Conservation (phyloP, 2,329 filamentous ascomycete genomes). For the Malbranchea zuffiana region DNA sequence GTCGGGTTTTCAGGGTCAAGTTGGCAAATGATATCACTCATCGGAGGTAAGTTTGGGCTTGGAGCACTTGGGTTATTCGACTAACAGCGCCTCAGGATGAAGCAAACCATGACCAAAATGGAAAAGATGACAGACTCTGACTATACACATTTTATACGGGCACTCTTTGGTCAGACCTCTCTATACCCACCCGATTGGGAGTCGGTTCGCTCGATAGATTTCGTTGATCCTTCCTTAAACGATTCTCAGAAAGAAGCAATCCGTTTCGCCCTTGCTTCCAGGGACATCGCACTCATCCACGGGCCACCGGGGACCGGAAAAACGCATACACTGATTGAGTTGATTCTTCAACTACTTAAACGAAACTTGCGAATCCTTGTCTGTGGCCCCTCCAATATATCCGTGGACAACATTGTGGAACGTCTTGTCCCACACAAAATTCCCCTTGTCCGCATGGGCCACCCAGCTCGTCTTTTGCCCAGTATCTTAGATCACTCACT, state of each 20-base stretch:
- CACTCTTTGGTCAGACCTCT: constrained; percentile 49
- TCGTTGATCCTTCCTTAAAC: constrained; percentile 48
- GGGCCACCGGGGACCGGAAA: constrained; percentile 94
- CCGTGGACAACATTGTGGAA: constrained; percentile 96
- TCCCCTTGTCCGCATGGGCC: constrained; percentile 78
- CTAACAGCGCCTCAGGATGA: constrained; percentile 39
- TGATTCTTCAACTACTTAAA: constrained; percentile 81
- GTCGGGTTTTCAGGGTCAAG: constrained; percentile 42
- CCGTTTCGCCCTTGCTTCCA: constrained; percentile 70
- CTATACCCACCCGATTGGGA: constrained; percentile 42
- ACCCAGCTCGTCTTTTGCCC: constrained; percentile 80
- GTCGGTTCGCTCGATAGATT: constrained; percentile 38
- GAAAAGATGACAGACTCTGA: constrained; percentile 46
- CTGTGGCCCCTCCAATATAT: constrained; percentile 95
- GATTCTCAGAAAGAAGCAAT: constrained; percentile 54
- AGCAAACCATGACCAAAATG: constrained; percentile 51
- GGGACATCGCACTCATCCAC: constrained; percentile 80
- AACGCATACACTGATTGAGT: constrained; percentile 88
- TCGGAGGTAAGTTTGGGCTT: constrained; percentile 39
- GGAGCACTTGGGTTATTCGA: background rate
- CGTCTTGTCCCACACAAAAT: constrained; percentile 74
- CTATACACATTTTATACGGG: constrained; percentile 47
- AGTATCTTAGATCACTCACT: constrained; percentile 82
- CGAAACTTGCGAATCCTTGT: constrained; percentile 67
- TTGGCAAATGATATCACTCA: constrained; percentile 57